These are phyloP conservation scores for Aspergillus mulundensis DNA, from an alignment of 495 filamentous ascomycete genomes.

Conservation along the genomic window DNA sequence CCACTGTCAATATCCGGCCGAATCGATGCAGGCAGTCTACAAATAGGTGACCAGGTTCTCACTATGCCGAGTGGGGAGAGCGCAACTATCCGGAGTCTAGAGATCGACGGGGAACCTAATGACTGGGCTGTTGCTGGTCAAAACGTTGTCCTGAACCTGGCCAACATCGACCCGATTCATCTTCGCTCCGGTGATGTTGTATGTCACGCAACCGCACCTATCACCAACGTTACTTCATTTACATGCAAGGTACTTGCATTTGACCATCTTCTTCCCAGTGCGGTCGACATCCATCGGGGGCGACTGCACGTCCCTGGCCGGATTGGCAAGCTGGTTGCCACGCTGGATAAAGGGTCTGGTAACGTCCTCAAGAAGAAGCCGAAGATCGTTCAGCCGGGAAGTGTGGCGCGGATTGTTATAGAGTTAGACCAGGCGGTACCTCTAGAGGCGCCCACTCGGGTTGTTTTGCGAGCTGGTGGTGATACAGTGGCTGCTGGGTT, in stretches of 20 bases:
- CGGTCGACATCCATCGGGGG: slow-evolving; percentile 82
- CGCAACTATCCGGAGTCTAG: slow-evolving; percentile 71
- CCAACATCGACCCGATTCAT: slow-evolving; percentile 80
- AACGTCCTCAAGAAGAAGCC: slow-evolving; percentile 74
- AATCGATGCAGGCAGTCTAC: slow-evolving; percentile 76
- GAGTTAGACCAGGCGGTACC: slow-evolving; percentile 73
- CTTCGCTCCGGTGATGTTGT: slow-evolving; percentile 81
- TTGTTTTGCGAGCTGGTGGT: slow-evolving; percentile 77
- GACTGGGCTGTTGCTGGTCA: slow-evolving; percentile 98
- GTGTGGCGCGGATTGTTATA: slow-evolving; percentile 63
- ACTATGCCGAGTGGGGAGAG: slow-evolving; percentile 76
- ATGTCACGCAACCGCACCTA: slow-evolving; percentile 63
- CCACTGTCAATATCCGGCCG: slow-evolving; percentile 80
- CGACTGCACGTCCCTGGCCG: slow-evolving; percentile 73
- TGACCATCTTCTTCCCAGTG: slow-evolving; percentile 81
- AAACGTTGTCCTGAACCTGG: slow-evolving; percentile 76
- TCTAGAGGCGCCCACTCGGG: slow-evolving; percentile 68
- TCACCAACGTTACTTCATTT: slow-evolving; percentile 65
- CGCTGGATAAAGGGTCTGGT: slow-evolving; percentile 72
- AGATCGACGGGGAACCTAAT: slow-evolving; percentile 62
- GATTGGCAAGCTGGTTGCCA: slow-evolving; percentile 63
- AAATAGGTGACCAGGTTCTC: slow-evolving; percentile 75
- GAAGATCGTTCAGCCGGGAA: slow-evolving; percentile 69
- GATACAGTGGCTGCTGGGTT: slow-evolving; percentile 84
- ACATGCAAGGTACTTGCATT: slow-evolving; percentile 83